Percentiles rank a stretch among this genome's conserved stretches.
Conservation (phyloP, 441 rosid species). For the Euphorbia neoarborescens region DNA sequence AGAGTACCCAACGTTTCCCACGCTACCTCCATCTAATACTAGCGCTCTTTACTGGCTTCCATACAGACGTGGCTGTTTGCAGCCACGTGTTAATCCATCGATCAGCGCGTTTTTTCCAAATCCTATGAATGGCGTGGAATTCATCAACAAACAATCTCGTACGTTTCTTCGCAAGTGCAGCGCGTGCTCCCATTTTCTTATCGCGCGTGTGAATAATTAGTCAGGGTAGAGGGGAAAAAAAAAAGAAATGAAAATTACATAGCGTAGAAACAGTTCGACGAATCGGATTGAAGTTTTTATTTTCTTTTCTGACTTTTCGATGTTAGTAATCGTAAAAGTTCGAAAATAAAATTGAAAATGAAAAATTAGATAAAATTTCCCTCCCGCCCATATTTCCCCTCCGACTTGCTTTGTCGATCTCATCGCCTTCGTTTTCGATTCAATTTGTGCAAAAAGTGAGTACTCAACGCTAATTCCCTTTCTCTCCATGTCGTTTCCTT, state of each 20-base stretch:
- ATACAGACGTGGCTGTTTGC: not conserved
- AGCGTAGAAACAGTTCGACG: constrained; percentile 30
- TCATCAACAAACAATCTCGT: not conserved
- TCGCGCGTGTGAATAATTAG: not conserved
- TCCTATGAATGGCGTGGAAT: not conserved
- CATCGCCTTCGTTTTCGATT: constrained; percentile 20
- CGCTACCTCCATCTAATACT: not conserved
- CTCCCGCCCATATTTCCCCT: constrained; percentile 10
- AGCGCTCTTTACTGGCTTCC: not conserved
- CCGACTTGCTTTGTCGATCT: constrained; percentile 15
- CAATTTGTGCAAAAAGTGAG: constrained; percentile 8
- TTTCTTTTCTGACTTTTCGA: not conserved
- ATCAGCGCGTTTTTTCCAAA: not conserved
- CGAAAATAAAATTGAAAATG: not conserved
- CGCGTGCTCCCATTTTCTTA: not conserved
- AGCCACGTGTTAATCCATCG: not conserved
- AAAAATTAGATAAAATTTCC: not conserved
- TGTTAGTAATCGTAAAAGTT: too few relatives aligned
- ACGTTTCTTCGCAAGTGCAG: not conserved
- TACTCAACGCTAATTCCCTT: constrained; percentile 11
- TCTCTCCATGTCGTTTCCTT: not conserved
- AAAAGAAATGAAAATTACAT: not conserved
- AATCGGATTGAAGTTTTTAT: constrained; percentile 18
- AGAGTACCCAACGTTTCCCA: not conserved
- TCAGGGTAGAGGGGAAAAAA: not conserved